Evolutionary conservation across 805 yeast genomes (phyloP).

Genomic region (Kodamaea hsintzibuensis): DNA sequence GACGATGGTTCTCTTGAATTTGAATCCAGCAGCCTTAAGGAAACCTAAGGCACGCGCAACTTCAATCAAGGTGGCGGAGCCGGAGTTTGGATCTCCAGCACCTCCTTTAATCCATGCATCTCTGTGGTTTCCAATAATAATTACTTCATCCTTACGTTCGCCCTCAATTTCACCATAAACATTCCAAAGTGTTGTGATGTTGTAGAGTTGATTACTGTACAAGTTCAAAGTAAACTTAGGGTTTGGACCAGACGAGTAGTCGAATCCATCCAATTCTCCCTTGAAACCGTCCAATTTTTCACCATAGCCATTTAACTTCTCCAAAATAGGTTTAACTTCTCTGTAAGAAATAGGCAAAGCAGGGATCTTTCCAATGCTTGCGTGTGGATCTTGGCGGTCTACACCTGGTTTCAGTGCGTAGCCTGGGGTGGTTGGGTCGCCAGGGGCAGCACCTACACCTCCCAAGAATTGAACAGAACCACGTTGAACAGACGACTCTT

Average conservation of each 20-base stretch:
- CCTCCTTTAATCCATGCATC: constrained; percentile 52
- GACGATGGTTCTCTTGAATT: constrained; percentile 40
- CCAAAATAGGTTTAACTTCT: constrained; percentile 45
- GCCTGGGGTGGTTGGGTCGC: constrained; percentile 80
- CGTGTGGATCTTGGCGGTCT: constrained; percentile 36
- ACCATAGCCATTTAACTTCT: constrained; percentile 39
- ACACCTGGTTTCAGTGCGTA: constrained; percentile 54
- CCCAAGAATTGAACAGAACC: constrained; percentile 60
- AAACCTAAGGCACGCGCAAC: constrained; percentile 44
- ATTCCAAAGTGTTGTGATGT: constrained; percentile 43
- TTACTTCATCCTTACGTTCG: constrained; percentile 37
- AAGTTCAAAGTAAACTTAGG: constrained; percentile 37
- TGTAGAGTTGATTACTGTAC: constrained; percentile 41
- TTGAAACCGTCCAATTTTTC: constrained; percentile 30
- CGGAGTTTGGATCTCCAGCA: constrained; percentile 49
- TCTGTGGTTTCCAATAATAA: constrained; percentile 46
- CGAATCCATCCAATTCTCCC: constrained; percentile 42
- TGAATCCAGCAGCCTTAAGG: constrained; percentile 36
- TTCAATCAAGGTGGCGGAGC: constrained; percentile 44
- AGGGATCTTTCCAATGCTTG: constrained; percentile 39
- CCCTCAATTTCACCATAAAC: constrained; percentile 48
- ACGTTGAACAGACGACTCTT: constrained; percentile 59
- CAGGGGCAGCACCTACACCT: constrained; percentile 54
- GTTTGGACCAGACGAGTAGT: constrained; percentile 43
- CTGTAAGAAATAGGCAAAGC: constrained; percentile 46